These are phyloP conservation scores for Wickerhamiella australiensis DNA, from an alignment of 805 yeast species.

Conservation along the genomic window DNA sequence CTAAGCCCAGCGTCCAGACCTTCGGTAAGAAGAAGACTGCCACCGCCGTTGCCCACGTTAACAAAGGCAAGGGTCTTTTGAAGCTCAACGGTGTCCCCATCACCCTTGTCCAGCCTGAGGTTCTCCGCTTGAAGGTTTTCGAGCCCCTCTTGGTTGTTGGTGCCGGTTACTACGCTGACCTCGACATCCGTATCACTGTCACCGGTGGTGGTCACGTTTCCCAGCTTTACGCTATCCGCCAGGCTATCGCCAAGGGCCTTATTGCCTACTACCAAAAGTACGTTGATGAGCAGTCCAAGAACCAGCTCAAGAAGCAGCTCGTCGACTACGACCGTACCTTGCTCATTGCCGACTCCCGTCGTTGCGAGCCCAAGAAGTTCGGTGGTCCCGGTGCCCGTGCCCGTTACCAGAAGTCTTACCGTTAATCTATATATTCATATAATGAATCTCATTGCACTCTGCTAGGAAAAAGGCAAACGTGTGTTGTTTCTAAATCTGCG, in stretches of 20 bases:
- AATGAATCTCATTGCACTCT: neutral
- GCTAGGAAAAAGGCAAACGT: neutral
- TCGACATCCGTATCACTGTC: slow-evolving; percentile 98
- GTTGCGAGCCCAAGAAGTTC: slow-evolving; percentile 99
- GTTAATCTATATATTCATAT: slow-evolving; percentile 41
- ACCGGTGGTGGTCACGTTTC: slow-evolving; percentile 99
- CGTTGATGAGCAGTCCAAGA: slow-evolving; percentile 99
- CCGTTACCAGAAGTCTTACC: slow-evolving; percentile 99
- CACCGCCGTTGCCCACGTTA: slow-evolving; percentile 99
- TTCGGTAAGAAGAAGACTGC: slow-evolving; percentile 99
- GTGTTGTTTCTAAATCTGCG: neutral
- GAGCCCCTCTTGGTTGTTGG: slow-evolving; percentile 98
- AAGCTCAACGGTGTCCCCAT: slow-evolving; percentile 99
- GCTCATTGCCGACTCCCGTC: slow-evolving; percentile 98
- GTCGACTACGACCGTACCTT: slow-evolving; percentile 98
- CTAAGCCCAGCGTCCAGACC: slow-evolving; percentile 46
- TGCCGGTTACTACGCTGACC: slow-evolving; percentile 94
- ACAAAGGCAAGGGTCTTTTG: slow-evolving; percentile 98
- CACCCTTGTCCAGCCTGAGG: slow-evolving; percentile 98
- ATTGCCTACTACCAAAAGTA: slow-evolving; percentile 99
- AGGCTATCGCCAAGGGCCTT: slow-evolving; percentile 98
- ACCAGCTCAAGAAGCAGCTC: slow-evolving; percentile 97
- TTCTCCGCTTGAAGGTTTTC: slow-evolving; percentile 98
- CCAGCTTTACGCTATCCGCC: slow-evolving; percentile 99
- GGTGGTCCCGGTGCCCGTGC: slow-evolving; percentile 99